A percentile compares a stretch with the other conserved stretches of the same genome.
These are phyloP conservation scores for Solanum hybrid DNA, from an alignment of 305 asterid genomes.

Conservation along the genomic window DNA sequence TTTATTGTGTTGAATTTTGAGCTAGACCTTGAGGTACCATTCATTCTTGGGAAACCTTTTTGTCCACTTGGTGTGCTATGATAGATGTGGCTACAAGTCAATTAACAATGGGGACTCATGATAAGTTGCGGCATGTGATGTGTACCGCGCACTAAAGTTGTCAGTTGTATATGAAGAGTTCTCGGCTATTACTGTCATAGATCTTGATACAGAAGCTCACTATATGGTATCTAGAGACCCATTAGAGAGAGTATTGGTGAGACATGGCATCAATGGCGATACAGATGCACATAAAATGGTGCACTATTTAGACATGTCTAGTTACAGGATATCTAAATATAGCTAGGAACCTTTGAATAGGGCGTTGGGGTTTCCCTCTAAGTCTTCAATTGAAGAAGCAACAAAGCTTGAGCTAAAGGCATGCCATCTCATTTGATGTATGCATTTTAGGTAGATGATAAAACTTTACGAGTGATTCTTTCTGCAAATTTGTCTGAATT, in stretches of 20 bases:
- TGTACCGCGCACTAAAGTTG: not conserved
- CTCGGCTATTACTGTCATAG: not conserved
- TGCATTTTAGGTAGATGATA: no score
- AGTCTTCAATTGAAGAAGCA: no score
- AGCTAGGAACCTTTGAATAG: not conserved
- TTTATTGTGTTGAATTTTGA: not conserved
- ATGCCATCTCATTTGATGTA: no score
- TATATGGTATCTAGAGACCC: no score
- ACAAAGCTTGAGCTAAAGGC: no score
- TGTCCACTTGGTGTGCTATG: not conserved
- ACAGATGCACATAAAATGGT: not conserved
- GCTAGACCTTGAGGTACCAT: not conserved
- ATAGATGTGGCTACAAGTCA: not conserved
- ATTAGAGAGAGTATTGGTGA: not conserved
- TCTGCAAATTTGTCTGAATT: no score
- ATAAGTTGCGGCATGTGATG: not conserved
- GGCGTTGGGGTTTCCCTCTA: not conserved
- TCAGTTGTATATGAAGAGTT: not conserved
- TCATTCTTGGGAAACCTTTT: not conserved
- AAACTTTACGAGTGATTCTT: no score
- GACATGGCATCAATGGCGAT: not conserved
- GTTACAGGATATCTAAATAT: not conserved
- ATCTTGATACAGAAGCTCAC: not conserved
- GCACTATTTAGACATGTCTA: not conserved
- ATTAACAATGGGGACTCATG: not conserved